These are phyloP conservation scores for Manihot esculenta DNA, from an alignment of 441 rosid genomes.

Conservation along the genomic window DNA sequence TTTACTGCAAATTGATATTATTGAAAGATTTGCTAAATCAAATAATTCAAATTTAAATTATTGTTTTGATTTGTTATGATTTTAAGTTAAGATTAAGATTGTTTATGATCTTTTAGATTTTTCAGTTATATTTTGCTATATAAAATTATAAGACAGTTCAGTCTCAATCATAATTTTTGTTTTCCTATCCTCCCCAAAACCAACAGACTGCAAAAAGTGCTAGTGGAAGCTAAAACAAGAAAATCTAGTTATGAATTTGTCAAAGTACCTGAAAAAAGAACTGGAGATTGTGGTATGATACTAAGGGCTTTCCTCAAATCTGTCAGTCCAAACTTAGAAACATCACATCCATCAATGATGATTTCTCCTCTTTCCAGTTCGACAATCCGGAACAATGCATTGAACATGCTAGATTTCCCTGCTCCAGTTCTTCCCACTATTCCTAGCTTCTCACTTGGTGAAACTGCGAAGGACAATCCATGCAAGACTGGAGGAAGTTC, in stretches of 20 bases:
- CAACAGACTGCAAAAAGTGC: background rate
- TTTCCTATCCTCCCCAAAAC: too few species aligned
- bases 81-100: too few species aligned
- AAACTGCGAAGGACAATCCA: conserved; percentile 67
- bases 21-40: too few species aligned
- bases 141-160: too few species aligned
- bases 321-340: conserved; percentile 68
- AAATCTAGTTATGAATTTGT: background rate
- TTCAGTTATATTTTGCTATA: too few species aligned
- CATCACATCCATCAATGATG: conserved; percentile 65
- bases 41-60: too few species aligned
- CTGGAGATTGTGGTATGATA: conserved; percentile 95
- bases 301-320: conserved; percentile 76
- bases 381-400: conserved; percentile 87
- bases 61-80: too few species aligned
- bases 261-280: conserved; percentile 87
- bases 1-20: too few species aligned
- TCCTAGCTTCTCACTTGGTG: conserved; percentile 85
- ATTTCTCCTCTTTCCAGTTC: conserved; percentile 85
- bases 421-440: conserved; percentile 99
- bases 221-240: background rate
- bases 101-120: too few species aligned
- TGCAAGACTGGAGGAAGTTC: conserved; percentile 94
- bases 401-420: conserved; percentile 94
- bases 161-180: too few species aligned